Evolutionary conservation across 1,139 yeast species (phyloP).

Genomic region (Lodderomyces theae): DNA sequence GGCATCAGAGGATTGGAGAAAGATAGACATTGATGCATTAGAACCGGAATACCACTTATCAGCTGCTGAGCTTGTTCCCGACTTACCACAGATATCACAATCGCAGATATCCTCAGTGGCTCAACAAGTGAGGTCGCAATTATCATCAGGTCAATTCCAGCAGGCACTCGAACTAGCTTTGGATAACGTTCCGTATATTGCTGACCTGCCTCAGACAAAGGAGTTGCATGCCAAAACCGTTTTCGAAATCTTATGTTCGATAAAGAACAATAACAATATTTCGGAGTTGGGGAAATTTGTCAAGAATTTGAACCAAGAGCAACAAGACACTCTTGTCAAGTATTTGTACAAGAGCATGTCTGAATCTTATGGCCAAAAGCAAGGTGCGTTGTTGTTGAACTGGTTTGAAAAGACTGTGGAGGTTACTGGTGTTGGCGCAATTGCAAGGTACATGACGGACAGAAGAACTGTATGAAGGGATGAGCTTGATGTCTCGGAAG

Average conservation of each 20-base stretch:
- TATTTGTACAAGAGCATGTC: constrained; percentile 86
- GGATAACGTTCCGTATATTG: constrained; percentile 79
- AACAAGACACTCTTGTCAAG: constrained; percentile 78
- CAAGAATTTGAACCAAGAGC: constrained; percentile 54
- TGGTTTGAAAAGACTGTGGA: constrained; percentile 95
- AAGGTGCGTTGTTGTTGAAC: constrained; percentile 78
- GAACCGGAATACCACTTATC: constrained; percentile 77
- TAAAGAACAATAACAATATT: constrained; percentile 53
- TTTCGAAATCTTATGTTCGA: constrained; percentile 70
- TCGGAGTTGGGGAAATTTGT: constrained; percentile 66
- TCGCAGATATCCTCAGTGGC: constrained; percentile 57
- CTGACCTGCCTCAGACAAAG: constrained; percentile 47
- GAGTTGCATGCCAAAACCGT: constrained; percentile 53
- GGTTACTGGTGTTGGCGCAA: constrained; percentile 82
- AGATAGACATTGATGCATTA: constrained; percentile 87
- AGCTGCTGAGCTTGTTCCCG: constrained; percentile 60
- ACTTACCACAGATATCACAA: constrained; percentile 34
- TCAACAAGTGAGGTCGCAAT: constrained; percentile 56
- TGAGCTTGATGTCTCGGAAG: no score
- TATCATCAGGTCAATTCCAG: constrained; percentile 69
- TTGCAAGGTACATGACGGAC: constrained; percentile 82
- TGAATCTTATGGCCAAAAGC: constrained; percentile 72
- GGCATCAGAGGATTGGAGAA: constrained; percentile 53
- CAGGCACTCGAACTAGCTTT: constrained; percentile 67
- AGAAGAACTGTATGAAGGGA: constrained; percentile 75